Evolutionary conservation across 1,284 basidiomycete genomes (phyloP).

Genomic region (Marasmius sp.): DNA sequence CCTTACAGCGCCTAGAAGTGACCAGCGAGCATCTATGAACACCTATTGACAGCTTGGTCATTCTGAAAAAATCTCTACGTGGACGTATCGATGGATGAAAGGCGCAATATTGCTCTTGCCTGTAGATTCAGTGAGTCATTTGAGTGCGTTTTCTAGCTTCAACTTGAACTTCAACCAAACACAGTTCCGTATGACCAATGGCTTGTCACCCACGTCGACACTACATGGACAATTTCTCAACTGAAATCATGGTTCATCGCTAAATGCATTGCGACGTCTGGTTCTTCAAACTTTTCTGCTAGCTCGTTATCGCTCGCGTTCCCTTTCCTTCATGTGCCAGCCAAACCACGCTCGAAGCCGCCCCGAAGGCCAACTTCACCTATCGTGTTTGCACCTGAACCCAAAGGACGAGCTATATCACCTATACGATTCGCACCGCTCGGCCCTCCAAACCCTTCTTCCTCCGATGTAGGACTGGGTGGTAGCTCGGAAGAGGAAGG

Average conservation of each 20-base stretch:
- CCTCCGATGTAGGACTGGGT: conserved; percentile 23
- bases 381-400: conserved; percentile 4
- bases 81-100: not conserved
- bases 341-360: not conserved
- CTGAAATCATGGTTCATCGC: conserved; percentile 4
- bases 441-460: conserved; percentile 1
- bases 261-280: not conserved
- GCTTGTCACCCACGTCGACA: conserved; percentile 5
- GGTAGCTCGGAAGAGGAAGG: conserved; percentile 22
- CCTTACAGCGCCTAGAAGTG: too few relatives aligned
- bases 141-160: not conserved
- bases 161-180: not conserved
- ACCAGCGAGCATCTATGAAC: too few relatives aligned
- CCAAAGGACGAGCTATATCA: conserved; percentile 20
- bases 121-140: not conserved
- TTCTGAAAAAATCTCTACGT: too few relatives aligned
- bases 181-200: conserved; percentile 6
- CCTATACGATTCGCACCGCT: conserved; percentile 3
- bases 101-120: not conserved
- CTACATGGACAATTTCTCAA: conserved; percentile 1
- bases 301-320: not conserved
- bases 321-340: not conserved
- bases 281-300: not conserved
- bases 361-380: not conserved
- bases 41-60: too few relatives aligned